A percentile compares a stretch with the other conserved stretches of the same genome.
Evolutionary conservation across 1,284 basidiomycete species (phyloP).

Genomic region (Phaffia rhodozyma): DNA sequence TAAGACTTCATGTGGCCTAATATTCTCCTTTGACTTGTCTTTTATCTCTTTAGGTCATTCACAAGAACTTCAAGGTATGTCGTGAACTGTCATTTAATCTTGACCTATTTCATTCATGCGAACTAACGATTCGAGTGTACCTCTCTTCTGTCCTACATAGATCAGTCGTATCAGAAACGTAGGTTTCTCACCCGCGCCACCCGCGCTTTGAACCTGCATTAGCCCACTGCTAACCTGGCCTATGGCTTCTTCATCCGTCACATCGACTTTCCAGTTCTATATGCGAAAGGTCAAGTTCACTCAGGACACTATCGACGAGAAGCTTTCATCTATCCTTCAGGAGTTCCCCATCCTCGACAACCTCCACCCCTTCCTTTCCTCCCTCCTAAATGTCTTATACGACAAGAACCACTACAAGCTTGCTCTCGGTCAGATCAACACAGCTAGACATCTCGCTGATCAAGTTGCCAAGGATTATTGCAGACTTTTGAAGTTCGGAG

Average conservation of each 20-base stretch:
- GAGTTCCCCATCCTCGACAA: slow-evolving; percentile 98
- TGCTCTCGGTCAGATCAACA: slow-evolving; percentile 85
- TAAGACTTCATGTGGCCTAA: neutral
- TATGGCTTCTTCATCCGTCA: neutral
- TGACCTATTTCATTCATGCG: neutral
- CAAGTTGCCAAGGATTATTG: slow-evolving; percentile 93
- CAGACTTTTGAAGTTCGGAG: slow-evolving; percentile 87
- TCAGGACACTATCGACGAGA: slow-evolving; percentile 94
- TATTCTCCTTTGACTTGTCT: neutral
- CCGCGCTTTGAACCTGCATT: neutral
- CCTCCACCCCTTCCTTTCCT: slow-evolving; percentile 85
- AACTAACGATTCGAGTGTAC: too few species aligned
- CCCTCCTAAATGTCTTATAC: slow-evolving; percentile 89
- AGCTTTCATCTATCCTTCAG: slow-evolving; percentile 79
- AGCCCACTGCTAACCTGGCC: neutral
- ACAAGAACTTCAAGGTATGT: slow-evolving; percentile 94
- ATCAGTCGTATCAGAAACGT: slow-evolving; percentile 37
- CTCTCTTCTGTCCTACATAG: neutral
- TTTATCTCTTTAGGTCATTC: slow-evolving; percentile 54
- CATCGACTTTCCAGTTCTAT: slow-evolving; percentile 54
- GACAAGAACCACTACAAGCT: slow-evolving; percentile 99
- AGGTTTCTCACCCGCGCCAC: slow-evolving; percentile 15
- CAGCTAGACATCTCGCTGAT: slow-evolving; percentile 83
- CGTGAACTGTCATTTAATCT: neutral
- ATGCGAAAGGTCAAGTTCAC: slow-evolving; percentile 99